Conservation (phyloP, 805 yeast genomes). For the Myxozyma neotropica region DNA sequence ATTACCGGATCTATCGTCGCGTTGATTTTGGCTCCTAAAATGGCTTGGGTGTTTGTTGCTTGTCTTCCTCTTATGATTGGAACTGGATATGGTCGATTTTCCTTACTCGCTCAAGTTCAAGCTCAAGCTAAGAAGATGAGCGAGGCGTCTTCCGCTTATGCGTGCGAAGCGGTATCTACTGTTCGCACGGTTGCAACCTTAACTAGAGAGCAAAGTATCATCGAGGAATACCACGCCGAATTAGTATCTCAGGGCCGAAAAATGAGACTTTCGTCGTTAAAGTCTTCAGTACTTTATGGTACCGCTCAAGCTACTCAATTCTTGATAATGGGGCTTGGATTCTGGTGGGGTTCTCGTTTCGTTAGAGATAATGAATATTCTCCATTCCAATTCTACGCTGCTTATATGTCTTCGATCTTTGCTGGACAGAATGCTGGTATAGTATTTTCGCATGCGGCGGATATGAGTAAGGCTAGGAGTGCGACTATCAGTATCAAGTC, state of each 20-base stretch:
- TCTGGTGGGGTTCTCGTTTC: slow-evolving; percentile 49
- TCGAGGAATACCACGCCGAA: slow-evolving; percentile 36
- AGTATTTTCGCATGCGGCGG: slow-evolving; percentile 48
- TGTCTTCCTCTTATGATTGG: slow-evolving; percentile 44
- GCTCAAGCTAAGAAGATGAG: slow-evolving; percentile 45
- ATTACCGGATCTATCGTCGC: slow-evolving; percentile 47
- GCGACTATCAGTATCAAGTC: slow-evolving; percentile 44
- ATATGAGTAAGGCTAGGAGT: slow-evolving; percentile 48
- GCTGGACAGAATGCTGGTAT: slow-evolving; percentile 51
- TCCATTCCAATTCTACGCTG: slow-evolving; percentile 44
- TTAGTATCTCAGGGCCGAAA: slow-evolving; percentile 13
- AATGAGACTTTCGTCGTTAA: slow-evolving; percentile 7
- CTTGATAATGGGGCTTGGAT: slow-evolving; percentile 47
- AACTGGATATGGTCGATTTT: slow-evolving; percentile 46
- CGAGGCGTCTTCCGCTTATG: slow-evolving; percentile 46
- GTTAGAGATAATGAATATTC: slow-evolving; percentile 40
- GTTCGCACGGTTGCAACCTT: slow-evolving; percentile 49
- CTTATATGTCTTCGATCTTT: slow-evolving; percentile 45
- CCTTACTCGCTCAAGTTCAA: slow-evolving; percentile 41
- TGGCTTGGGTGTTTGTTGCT: slow-evolving; percentile 47
- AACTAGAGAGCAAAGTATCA: slow-evolving; percentile 47
- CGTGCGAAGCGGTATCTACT: slow-evolving; percentile 47
- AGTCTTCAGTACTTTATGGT: slow-evolving; percentile 25
- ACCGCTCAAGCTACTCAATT: slow-evolving; percentile 35
- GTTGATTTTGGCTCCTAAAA: slow-evolving; percentile 45